A percentile compares a stretch with the other conserved stretches of the same genome.
Conservation (phyloP, 2,329 filamentous ascomycete species). For the Chaetothyriales sp. region DNA sequence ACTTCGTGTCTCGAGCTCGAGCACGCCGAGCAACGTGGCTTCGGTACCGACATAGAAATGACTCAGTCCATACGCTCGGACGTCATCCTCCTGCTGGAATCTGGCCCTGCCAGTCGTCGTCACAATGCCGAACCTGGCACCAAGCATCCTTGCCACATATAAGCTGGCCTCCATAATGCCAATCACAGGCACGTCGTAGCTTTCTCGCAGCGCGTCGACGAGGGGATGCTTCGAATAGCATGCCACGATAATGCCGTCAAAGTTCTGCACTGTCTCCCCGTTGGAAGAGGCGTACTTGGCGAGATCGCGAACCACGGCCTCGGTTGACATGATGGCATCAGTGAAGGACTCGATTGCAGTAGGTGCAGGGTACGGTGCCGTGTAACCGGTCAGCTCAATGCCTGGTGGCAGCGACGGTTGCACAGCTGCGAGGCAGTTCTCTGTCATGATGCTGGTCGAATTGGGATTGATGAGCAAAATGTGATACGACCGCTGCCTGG, state of each 20-base stretch:
- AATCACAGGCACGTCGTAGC: slow-evolving; percentile 30
- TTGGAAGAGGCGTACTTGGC: slow-evolving; percentile 26
- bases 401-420: slow-evolving; percentile 31
- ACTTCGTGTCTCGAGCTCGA: slow-evolving; percentile 30
- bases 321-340: slow-evolving; percentile 37
- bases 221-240: slow-evolving; percentile 36
- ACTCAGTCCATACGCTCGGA: slow-evolving; percentile 28
- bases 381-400: slow-evolving; percentile 37
- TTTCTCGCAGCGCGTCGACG: slow-evolving; percentile 33
- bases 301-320: slow-evolving; percentile 33
- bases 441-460: slow-evolving; percentile 33
- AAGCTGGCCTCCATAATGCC: slow-evolving; percentile 39
- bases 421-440: slow-evolving; percentile 31
- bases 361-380: slow-evolving; percentile 33
- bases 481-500: slow-evolving; percentile 12
- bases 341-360: slow-evolving; percentile 37
- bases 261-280: slow-evolving; percentile 21
- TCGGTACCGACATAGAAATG: slow-evolving; percentile 30
- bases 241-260: slow-evolving; percentile 35
- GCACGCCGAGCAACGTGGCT: slow-evolving; percentile 28
- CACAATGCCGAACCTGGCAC: slow-evolving; percentile 32
- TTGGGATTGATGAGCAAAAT: slow-evolving; percentile 37
- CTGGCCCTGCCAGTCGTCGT: slow-evolving; percentile 27
- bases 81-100: slow-evolving; percentile 27
- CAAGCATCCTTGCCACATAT: slow-evolving; percentile 36